Conservation (phyloP, 352 stramenopile species). For the Phytophthora niederhauseri region DNA sequence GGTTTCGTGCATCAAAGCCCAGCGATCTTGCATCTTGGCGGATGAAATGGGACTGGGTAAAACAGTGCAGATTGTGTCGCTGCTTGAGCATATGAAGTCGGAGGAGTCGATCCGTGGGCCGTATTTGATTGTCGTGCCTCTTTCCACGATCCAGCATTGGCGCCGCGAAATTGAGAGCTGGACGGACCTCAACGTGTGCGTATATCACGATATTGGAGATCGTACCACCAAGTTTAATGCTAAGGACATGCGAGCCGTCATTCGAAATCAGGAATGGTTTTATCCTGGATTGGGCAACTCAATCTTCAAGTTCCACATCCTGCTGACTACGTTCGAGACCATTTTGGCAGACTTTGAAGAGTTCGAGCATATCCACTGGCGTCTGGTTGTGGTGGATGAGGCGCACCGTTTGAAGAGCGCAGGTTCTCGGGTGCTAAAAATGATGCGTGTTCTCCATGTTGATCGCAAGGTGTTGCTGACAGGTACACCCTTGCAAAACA, state of each 20-base stretch:
- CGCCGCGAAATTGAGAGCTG: slow-evolving; percentile 88
- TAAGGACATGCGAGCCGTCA: slow-evolving; percentile 88
- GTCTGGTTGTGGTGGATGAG: slow-evolving; percentile 84
- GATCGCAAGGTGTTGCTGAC: slow-evolving; percentile 96
- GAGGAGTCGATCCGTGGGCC: slow-evolving; percentile 86
- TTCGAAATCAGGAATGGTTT: slow-evolving; percentile 90
- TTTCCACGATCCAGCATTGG: slow-evolving; percentile 91
- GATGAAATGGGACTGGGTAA: slow-evolving; percentile 96
- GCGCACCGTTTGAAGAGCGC: slow-evolving; percentile 82
- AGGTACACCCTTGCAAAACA: slow-evolving; percentile 98
- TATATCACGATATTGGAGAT: slow-evolving; percentile 97
- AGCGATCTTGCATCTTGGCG: slow-evolving; percentile 88
- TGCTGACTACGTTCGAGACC: slow-evolving; percentile 87
- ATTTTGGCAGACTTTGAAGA: slow-evolving; percentile 87
- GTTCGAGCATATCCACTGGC: slow-evolving; percentile 88
- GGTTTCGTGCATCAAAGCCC: slow-evolving; percentile 87
- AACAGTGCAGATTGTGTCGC: slow-evolving; percentile 95
- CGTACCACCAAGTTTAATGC: slow-evolving; percentile 78
- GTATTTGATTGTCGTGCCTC: slow-evolving; percentile 86
- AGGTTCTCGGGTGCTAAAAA: slow-evolving; percentile 85
- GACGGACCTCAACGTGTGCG: slow-evolving; percentile 99
- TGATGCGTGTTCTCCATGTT: slow-evolving; percentile 86
- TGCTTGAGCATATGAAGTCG: slow-evolving; percentile 89
- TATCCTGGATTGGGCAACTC: slow-evolving; percentile 91
- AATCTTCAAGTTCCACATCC: slow-evolving; percentile 90